Conservation (phyloP, 345 rosid genomes). For the Carallia brachiata region DNA sequence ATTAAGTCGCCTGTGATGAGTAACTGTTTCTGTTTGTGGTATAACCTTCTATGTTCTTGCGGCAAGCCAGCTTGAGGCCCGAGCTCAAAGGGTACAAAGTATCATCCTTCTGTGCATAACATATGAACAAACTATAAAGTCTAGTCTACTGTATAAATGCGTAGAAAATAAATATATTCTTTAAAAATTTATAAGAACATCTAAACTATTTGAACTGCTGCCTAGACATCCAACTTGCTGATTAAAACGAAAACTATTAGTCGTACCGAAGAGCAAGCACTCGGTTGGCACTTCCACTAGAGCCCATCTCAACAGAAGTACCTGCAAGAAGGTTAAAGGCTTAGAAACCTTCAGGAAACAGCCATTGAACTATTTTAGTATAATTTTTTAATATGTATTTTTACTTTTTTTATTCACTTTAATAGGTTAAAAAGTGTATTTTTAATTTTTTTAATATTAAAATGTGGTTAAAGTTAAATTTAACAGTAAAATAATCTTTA, state of each 20-base stretch:
- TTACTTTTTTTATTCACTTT: no score
- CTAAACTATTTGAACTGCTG: no score
- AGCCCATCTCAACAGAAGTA: constrained; percentile 48
- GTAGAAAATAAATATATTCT: no score
- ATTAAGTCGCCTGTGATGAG: neutral
- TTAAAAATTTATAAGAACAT: no score
- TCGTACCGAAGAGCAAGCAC: constrained; percentile 79
- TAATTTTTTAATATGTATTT: no score
- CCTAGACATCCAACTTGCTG: no score
- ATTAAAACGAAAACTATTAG: neutral
- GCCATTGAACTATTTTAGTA: neutral
- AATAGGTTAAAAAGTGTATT: no score
- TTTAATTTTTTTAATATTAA: no score
- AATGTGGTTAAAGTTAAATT: no score
- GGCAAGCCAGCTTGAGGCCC: constrained; percentile 82
- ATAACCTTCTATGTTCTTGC: constrained; percentile 74
- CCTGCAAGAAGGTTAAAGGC: constrained; percentile 26
- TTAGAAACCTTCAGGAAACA: neutral
- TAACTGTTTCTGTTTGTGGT: neutral
- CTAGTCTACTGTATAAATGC: no score
- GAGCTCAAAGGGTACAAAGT: constrained; percentile 74
- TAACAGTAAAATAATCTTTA: no score
- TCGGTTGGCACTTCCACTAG: constrained; percentile 31
- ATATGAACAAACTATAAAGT: constrained; percentile 3
- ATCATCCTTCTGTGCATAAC: constrained; percentile 76